Evolutionary conservation across 2,329 filamentous ascomycete species (phyloP), one percentile per base, ranked within the genome.

Genomic region (Penicillium hesseltinei): DNA sequence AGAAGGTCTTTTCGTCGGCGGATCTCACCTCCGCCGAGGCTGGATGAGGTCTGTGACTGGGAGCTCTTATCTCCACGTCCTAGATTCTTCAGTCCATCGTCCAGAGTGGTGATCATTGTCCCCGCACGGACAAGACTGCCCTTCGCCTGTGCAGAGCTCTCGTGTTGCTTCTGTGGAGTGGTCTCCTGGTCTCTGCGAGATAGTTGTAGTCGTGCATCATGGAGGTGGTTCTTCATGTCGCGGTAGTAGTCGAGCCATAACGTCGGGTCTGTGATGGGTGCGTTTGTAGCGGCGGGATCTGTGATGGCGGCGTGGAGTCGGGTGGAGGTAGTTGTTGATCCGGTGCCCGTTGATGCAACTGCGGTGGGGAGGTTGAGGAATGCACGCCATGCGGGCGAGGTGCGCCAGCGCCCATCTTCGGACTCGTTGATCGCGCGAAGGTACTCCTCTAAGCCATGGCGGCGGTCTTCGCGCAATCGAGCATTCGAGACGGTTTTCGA

Each of bases 221-320:
- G 84, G n/a, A 88, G 75, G 56, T 83, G 80, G 8, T 76, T 70
- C 70, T 87, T 88, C 62, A 87, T 76, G 51, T 86, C 82, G 2
- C 81, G 70, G 67, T 85, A 83, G 59, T 81, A 81, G 66, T 87
- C 84, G 17, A 88, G 75, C 85, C 85, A 88, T 27, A 84, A 77
- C 3, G 80, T 81, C n/a, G 81, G 81, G 64, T 81, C 80, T 29
- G 75, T 78, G 50, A 81, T 79, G 0, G 77, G 69, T 9, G 64
- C 68, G 66, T 65, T 66, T 5, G 67, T 67, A 33, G 63, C 54
- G 46, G 76, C 57, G 0, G 77, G 74, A 5, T 76, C 76, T 5
- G 75, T 77, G 36, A 78, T 70, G 5, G 75, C 73, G 29, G 76
- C 74, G 56, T 80, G 77, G 31, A 80, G 68, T 25, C 70, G 69